A percentile compares a stretch with the other conserved stretches of the same genome.
phyloP scores from a whole-genome alignment of 768 basidiomycete genomes.

The Mycena amicta region DNA sequence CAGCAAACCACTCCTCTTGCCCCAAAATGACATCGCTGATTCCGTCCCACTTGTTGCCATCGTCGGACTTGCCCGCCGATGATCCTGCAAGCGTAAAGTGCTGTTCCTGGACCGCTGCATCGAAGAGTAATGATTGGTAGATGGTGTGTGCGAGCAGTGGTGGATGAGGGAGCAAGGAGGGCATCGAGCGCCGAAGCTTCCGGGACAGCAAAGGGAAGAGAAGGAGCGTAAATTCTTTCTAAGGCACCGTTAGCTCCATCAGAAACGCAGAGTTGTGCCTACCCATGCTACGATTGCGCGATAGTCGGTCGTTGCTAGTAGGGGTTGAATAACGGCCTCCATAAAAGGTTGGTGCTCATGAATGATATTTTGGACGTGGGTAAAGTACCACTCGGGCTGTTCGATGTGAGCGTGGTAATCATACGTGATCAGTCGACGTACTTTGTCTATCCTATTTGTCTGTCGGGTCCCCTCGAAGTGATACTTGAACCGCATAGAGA shows the following conservation, averaged over 20 bases:
- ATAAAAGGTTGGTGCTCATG: conserved; percentile 87
- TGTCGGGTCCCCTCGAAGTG: conserved; percentile 88
- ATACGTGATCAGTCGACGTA: conserved; percentile 25
- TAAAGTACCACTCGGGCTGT: conserved; percentile 97
- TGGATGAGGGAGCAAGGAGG: conserved; percentile 73
- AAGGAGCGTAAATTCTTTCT: conserved; percentile 84
- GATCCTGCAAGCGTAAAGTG: conserved; percentile 69
- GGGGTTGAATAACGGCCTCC: conserved; percentile 68
- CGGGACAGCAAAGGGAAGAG: conserved; percentile 77
- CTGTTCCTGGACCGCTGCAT: conserved; percentile 72
- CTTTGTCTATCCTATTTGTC: conserved; percentile 95
- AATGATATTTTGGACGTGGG: conserved; percentile 83
- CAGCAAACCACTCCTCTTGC: conserved; percentile 84
- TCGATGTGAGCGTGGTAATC: not conserved
- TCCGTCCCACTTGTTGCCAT: conserved; percentile 62
- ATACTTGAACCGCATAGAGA: conserved; percentile 88
- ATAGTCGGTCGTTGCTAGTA: conserved; percentile 68
- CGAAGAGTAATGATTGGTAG: conserved; percentile 89
- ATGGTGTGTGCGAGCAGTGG: conserved; percentile 93
- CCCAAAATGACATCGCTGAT: conserved; percentile 82
- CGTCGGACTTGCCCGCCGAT: conserved; percentile 34
- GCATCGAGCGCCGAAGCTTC: conserved; percentile 76
- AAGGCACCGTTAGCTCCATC: conserved; percentile 10
- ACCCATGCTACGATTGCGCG: conserved; percentile 77
- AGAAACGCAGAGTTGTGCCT: conserved; percentile 23